These are phyloP conservation scores for Bacidia rubella DNA, from an alignment of 495 filamentous ascomycete genomes.

Conservation along the genomic window DNA sequence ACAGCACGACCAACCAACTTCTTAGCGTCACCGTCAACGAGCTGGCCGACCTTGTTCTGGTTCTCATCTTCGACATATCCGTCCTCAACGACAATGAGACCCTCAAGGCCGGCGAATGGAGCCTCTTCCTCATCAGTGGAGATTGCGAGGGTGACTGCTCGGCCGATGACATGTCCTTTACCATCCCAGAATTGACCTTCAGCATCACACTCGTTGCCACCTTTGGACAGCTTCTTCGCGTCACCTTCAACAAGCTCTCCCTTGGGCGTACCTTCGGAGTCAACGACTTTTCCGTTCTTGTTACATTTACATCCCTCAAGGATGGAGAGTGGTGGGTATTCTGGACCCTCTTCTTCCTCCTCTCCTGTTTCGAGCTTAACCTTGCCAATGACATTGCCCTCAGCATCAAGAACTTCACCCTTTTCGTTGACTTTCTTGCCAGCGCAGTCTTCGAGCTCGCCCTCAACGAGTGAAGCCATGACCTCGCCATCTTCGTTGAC, in stretches of 20 bases:
- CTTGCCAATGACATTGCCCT: constrained; percentile 27
- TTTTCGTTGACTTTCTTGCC: constrained; percentile 40
- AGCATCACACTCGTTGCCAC: constrained; percentile 42
- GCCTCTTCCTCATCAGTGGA: constrained; percentile 44
- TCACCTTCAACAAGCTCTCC: constrained; percentile 50
- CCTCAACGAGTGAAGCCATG: constrained; percentile 36
- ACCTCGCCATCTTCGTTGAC: constrained; percentile 38
- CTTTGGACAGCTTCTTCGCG: constrained; percentile 40
- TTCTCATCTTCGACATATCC: constrained; percentile 48
- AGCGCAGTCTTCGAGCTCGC: constrained; percentile 30
- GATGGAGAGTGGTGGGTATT: constrained; percentile 41
- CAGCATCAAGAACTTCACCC: constrained; percentile 31
- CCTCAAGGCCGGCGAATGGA: constrained; percentile 51
- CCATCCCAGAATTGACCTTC: constrained; percentile 52
- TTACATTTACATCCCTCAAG: constrained; percentile 50
- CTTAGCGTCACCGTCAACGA: constrained; percentile 49
- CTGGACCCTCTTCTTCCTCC: constrained; percentile 18
- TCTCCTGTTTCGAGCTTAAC: constrained; percentile 21
- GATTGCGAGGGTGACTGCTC: constrained; percentile 43
- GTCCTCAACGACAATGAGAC: constrained; percentile 43
- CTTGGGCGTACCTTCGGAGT: constrained; percentile 37
- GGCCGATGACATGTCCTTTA: constrained; percentile 45
- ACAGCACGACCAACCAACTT: constrained; percentile 48
- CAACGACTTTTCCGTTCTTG: constrained; percentile 47
- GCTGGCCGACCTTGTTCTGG: constrained; percentile 41